Percentiles rank a stretch among this genome's conserved stretches.
Evolutionary conservation across 139 green algal species (phyloP).

Genomic region (Diplosphaera chodatii): DNA sequence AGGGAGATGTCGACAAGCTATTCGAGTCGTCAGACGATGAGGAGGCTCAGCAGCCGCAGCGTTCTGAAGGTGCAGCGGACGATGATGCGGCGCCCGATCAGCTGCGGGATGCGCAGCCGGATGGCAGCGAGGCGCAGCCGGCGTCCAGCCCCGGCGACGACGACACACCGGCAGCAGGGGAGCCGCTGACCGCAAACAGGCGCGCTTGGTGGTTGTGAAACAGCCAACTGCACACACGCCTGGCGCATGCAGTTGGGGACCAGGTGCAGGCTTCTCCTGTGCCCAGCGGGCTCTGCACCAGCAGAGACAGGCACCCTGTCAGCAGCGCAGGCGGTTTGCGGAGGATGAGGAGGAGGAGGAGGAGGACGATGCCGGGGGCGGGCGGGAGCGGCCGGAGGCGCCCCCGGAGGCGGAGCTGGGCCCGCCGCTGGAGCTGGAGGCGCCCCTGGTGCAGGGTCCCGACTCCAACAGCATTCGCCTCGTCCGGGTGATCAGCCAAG

Average conservation of each 20-base stretch:
- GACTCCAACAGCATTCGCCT: slow-evolving; percentile 1
- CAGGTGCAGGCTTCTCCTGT: no score
- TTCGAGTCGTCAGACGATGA: not conserved
- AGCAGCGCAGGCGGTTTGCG: not conserved
- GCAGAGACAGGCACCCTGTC: no score
- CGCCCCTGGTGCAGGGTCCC: not conserved
- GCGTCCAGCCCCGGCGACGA: no score
- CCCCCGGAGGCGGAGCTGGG: slow-evolving; percentile 1
- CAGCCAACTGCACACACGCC: no score
- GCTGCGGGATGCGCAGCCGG: not conserved
- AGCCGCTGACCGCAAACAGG: no score
- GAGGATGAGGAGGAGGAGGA: slow-evolving; percentile 26
- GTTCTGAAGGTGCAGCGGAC: not conserved
- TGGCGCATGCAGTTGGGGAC: no score
- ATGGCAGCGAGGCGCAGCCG: not conserved
- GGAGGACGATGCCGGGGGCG: slow-evolving; percentile 18
- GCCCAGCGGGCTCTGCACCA: no score
- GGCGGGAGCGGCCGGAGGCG: slow-evolving; percentile 12
- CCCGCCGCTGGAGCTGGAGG: slow-evolving; percentile 3
- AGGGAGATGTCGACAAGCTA: not conserved
- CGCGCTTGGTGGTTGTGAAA: no score
- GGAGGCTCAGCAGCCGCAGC: not conserved
- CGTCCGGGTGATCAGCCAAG: slow-evolving; percentile 15
- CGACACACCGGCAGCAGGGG: no score
- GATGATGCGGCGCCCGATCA: not conserved